Evolutionary conservation across 164 flowering plant species (phyloP).

Genomic region (Amborella trichopoda): DNA sequence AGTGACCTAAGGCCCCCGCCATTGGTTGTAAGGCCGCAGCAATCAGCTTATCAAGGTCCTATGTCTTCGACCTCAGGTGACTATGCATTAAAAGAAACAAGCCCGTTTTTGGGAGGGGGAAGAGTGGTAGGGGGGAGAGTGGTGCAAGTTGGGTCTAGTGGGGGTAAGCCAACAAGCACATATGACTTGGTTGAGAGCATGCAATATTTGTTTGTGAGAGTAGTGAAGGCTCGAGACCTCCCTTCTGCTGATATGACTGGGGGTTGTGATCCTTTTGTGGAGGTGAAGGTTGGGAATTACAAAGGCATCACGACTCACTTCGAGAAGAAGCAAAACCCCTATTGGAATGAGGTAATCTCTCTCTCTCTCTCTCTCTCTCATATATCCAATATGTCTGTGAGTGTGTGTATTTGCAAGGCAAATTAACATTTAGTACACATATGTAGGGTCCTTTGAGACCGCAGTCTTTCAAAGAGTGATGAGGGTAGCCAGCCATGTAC

Average conservation of each 20-base stretch:
- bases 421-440: too few species aligned
- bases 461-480: too few species aligned
- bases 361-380: too few species aligned
- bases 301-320: slow-evolving; percentile 72
- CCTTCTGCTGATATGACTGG: slow-evolving; percentile 83
- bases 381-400: too few species aligned
- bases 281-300: slow-evolving; percentile 82
- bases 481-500: too few species aligned
- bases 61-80: slow-evolving; percentile 20
- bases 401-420: too few species aligned
- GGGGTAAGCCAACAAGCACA: slow-evolving; percentile 62
- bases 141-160: slow-evolving; percentile 23
- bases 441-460: too few species aligned
- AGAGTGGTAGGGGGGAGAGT: slow-evolving; percentile 83
- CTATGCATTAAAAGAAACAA: slow-evolving; percentile 85
- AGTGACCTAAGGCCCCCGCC: slow-evolving; percentile 47
- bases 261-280: slow-evolving; percentile 84
- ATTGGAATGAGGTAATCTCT: slow-evolving; percentile 88
- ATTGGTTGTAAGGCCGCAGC: slow-evolving; percentile 26
- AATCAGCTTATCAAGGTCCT: not conserved
- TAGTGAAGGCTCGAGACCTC: slow-evolving; percentile 84
- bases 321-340: slow-evolving; percentile 67
- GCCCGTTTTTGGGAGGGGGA: slow-evolving; percentile 92
- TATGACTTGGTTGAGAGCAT: slow-evolving; percentile 91
- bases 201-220: slow-evolving; percentile 86